phyloP scores from a whole-genome alignment of 2,329 filamentous ascomycete genomes.

The Neofusicoccum umdonicola region DNA sequence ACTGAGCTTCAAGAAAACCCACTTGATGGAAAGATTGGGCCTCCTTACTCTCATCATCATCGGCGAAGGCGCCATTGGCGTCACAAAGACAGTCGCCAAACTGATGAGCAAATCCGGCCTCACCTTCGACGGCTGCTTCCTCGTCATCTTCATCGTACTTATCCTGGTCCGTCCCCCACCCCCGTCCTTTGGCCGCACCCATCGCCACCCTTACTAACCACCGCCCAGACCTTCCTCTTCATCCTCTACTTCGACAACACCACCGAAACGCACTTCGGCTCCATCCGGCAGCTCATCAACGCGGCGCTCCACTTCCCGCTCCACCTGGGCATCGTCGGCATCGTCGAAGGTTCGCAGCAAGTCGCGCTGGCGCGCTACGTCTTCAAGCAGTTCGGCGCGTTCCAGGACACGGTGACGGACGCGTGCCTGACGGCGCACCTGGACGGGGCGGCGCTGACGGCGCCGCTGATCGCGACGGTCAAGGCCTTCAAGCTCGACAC shows the following conservation, averaged over 20 bases:
- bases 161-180: constrained; percentile 28
- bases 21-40: constrained; percentile 58
- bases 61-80: constrained; percentile 59
- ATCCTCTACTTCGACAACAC: constrained; percentile 36
- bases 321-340: constrained; percentile 29
- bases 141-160: constrained; percentile 37
- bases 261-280: constrained; percentile 31
- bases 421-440: constrained; percentile 6
- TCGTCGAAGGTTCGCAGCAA: constrained; percentile 29
- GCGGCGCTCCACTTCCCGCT: constrained; percentile 32
- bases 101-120: constrained; percentile 29
- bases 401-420: neutral
- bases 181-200: too few species aligned
- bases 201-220: neutral
- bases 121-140: constrained; percentile 34
- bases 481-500: constrained; percentile 22
- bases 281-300: constrained; percentile 34
- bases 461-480: constrained; percentile 17
- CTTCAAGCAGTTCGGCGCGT: neutral
- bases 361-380: constrained; percentile 21
- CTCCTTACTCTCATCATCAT: constrained; percentile 61
- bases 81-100: constrained; percentile 48
- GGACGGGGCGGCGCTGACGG: constrained; percentile 17
- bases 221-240: constrained; percentile 28
- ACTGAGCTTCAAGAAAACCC: constrained; percentile 57